phyloP scores from a whole-genome alignment of 2,329 filamentous ascomycete species.

The Colletotrichum brevisporum region DNA sequence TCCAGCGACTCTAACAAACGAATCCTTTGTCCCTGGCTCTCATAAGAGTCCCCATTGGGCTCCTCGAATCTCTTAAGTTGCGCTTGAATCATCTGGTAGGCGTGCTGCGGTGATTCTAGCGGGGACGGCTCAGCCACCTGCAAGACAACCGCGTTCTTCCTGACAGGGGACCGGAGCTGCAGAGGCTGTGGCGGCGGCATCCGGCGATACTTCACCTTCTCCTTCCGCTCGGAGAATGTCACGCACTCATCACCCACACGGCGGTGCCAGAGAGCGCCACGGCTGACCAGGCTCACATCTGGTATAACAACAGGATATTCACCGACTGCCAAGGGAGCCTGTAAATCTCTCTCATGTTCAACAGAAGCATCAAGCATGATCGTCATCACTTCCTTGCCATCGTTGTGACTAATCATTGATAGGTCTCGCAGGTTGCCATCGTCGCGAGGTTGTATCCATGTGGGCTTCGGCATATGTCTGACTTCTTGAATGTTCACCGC shows the following conservation, averaged over 20 bases:
- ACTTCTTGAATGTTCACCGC: conserved; percentile 60
- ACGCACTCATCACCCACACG: conserved; percentile 72
- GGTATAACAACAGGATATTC: conserved; percentile 42
- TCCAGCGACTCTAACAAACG: conserved; percentile 72
- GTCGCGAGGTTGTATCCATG: conserved; percentile 53
- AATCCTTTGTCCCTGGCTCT: conserved; percentile 58
- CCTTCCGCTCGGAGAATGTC: conserved; percentile 69
- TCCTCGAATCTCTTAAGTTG: conserved; percentile 66
- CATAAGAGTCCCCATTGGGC: conserved; percentile 51
- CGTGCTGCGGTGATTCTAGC: conserved; percentile 65
- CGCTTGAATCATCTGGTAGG: conserved; percentile 64
- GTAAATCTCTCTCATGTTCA: conserved; percentile 42
- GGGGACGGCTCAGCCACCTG: conserved; percentile 66
- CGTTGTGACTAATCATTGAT: conserved; percentile 42
- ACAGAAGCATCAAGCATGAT: conserved; percentile 59
- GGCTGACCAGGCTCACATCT: conserved; percentile 29
- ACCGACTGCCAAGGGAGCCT: conserved; percentile 46
- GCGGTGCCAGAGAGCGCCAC: conserved; percentile 61
- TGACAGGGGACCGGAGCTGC: conserved; percentile 59
- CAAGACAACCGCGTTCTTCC: conserved; percentile 59
- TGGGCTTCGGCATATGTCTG: conserved; percentile 57
- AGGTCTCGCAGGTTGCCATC: conserved; percentile 25
- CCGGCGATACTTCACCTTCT: conserved; percentile 61
- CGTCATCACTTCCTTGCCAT: conserved; percentile 56
- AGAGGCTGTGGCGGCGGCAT: conserved; percentile 71